Evolutionary conservation across 305 asterid species (phyloP).

Genomic region (Nicotiana rustica): DNA sequence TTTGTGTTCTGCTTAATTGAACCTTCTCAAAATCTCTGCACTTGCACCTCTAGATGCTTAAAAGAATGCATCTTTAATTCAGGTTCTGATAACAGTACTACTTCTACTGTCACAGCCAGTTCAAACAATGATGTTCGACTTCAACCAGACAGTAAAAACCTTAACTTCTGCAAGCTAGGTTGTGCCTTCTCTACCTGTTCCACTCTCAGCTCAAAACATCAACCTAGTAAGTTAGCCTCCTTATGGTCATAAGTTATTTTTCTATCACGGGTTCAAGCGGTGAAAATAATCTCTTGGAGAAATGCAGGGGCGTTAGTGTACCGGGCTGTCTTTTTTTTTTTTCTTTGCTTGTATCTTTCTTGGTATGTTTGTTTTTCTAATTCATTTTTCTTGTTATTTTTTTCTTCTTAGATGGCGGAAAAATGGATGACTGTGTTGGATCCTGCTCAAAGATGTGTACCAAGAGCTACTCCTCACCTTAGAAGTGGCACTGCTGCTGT

Average conservation of each 20-base stretch:
- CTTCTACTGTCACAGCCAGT: background rate
- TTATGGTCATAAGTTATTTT: too few relatives aligned
- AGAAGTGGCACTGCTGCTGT: conserved; percentile 20
- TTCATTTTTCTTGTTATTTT: conserved; percentile 23
- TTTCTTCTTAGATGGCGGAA: conserved; percentile 62
- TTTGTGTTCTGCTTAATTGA: conserved; percentile 85
- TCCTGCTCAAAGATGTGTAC: conserved; percentile 78
- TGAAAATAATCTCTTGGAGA: too few relatives aligned
- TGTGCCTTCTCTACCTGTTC: conserved; percentile 90
- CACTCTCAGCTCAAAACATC: conserved; percentile 59
- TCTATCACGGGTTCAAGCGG: too few relatives aligned
- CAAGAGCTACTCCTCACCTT: conserved; percentile 63
- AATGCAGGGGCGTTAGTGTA: too few relatives aligned
- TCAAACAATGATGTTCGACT: conserved; percentile 42
- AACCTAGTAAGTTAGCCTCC: conserved; percentile 61
- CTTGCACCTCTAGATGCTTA: conserved; percentile 87
- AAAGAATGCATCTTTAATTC: conserved; percentile 77
- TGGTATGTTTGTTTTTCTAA: background rate
- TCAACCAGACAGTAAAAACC: conserved; percentile 45
- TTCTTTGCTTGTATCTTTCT: background rate
- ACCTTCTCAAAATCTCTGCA: conserved; percentile 78
- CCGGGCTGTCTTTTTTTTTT: too few relatives aligned
- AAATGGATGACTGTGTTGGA: conserved; percentile 84
- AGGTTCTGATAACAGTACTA: background rate
- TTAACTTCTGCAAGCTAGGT: conserved; percentile 84